Evolutionary conservation across 2,329 filamentous ascomycete species (phyloP).

Genomic region (Mycosphaerella arachidis): DNA sequence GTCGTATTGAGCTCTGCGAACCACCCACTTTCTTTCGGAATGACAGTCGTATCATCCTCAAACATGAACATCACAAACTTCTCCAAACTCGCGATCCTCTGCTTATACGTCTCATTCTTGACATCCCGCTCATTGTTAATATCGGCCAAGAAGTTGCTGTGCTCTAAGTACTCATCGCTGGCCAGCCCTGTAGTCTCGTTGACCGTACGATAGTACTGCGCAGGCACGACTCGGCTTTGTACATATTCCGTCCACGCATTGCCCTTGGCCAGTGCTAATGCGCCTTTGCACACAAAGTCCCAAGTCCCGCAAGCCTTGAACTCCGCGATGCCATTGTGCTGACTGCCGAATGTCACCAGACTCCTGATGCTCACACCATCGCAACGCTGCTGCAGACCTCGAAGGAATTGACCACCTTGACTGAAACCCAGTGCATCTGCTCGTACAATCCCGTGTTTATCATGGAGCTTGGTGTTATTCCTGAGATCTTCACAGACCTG

Average conservation of each 20-base stretch:
- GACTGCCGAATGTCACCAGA: constrained; percentile 82
- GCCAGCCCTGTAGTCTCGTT: constrained; percentile 52
- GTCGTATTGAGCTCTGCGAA: constrained; percentile 80
- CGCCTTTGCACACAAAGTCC: constrained; percentile 78
- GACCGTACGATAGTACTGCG: constrained; percentile 84
- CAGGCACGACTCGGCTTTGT: constrained; percentile 77
- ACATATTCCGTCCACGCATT: constrained; percentile 78
- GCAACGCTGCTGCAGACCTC: constrained; percentile 84
- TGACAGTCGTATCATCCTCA: constrained; percentile 74
- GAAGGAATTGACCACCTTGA: constrained; percentile 93
- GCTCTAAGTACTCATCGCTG: constrained; percentile 64
- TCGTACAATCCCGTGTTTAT: constrained; percentile 44
- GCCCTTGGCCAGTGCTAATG: constrained; percentile 69
- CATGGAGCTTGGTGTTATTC: constrained; percentile 65
- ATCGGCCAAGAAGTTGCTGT: constrained; percentile 86
- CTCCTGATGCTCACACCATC: constrained; percentile 76
- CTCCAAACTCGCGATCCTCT: constrained; percentile 64
- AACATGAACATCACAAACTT: constrained; percentile 81
- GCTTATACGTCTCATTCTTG: constrained; percentile 72
- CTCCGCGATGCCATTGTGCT: constrained; percentile 85
- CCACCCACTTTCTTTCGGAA: constrained; percentile 88
- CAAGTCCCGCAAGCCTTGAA: constrained; percentile 68
- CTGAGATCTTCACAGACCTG: constrained; percentile 74
- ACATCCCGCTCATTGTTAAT: constrained; percentile 83
- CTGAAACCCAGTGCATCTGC: constrained; percentile 92